Evolutionary conservation across 192 early-diverging fungal species (phyloP).

Genomic region (Coemansia sp.): DNA sequence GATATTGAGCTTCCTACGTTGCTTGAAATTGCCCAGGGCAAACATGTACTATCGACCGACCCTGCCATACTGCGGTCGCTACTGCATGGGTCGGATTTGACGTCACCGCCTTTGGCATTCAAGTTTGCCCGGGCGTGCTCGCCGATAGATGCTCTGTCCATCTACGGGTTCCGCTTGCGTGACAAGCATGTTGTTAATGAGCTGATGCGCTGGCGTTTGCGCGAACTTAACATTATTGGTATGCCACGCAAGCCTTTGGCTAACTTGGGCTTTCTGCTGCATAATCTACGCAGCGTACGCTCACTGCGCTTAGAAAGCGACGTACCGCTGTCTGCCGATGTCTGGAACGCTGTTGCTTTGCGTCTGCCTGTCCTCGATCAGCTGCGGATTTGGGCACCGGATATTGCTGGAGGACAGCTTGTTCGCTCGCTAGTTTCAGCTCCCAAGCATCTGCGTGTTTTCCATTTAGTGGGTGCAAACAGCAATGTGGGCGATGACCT

Average conservation of each 20-base stretch:
- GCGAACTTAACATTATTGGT: slow-evolving; percentile 42
- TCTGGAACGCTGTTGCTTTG: slow-evolving; percentile 33
- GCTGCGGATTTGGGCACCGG: slow-evolving; percentile 44
- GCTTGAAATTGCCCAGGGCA: slow-evolving; percentile 37
- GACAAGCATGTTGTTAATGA: slow-evolving; percentile 45
- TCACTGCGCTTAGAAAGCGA: slow-evolving; percentile 44
- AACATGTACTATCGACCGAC: slow-evolving; percentile 37
- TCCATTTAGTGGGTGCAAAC: slow-evolving; percentile 33
- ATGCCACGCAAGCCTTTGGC: slow-evolving; percentile 46
- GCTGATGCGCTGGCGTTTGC: slow-evolving; percentile 49
- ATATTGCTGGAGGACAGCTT: slow-evolving; percentile 23
- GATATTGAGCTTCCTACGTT: slow-evolving; percentile 40
- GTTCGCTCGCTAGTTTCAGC: slow-evolving; percentile 7
- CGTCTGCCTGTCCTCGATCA: slow-evolving; percentile 24
- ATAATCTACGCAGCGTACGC: slow-evolving; percentile 30
- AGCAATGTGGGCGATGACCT: slow-evolving; percentile 30
- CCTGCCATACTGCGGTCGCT: slow-evolving; percentile 33
- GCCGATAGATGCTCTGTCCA: slow-evolving; percentile 40
- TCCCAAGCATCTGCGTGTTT: slow-evolving; percentile 16
- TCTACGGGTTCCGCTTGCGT: slow-evolving; percentile 46
- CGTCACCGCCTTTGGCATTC: slow-evolving; percentile 35
- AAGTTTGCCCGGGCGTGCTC: slow-evolving; percentile 43
- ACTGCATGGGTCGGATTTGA: slow-evolving; percentile 46
- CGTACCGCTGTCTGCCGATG: slow-evolving; percentile 27
- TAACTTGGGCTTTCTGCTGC: slow-evolving; percentile 32